Conservation (phyloP, 140 eudicot genomes). For the Erigeron philadelphicus region DNA sequence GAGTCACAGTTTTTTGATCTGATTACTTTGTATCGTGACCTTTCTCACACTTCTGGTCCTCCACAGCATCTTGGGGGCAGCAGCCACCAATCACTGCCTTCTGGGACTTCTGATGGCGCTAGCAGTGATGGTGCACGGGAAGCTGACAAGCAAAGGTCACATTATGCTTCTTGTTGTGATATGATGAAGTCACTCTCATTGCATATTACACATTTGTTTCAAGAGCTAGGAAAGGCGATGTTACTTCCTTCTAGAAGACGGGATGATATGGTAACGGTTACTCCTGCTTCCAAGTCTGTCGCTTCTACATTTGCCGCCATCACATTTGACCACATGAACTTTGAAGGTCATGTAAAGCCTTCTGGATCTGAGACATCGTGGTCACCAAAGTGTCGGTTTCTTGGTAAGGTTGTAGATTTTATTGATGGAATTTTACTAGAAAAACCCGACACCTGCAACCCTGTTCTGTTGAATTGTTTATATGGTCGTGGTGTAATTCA, state of each 20-base stretch:
- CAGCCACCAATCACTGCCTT: conserved; percentile 29
- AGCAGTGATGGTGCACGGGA: conserved; percentile 40
- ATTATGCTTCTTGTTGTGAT: conserved; percentile 71
- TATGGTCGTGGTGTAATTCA: conserved; percentile 85
- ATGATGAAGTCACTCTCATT: conserved; percentile 75
- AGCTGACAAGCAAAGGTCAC: conserved; percentile 60
- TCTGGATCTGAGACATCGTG: conserved; percentile 71
- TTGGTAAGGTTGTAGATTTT: conserved; percentile 81
- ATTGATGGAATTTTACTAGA: conserved; percentile 78
- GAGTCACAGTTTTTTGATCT: conserved; percentile 92
- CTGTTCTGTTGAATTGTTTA: conserved; percentile 69
- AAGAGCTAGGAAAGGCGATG: conserved; percentile 95
- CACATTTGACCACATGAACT: conserved; percentile 67
- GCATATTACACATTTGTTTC: conserved; percentile 85
- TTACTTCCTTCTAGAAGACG: conserved; percentile 84
- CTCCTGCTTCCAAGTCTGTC: conserved; percentile 77
- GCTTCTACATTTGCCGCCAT: conserved; percentile 80
- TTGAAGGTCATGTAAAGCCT: conserved; percentile 60
- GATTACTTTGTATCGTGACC: conserved; percentile 70
- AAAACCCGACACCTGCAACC: conserved; percentile 76
- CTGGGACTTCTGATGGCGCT: conserved; percentile 46
- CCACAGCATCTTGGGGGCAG: conserved; percentile 52
- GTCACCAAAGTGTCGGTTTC: conserved; percentile 83
- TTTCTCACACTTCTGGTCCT: conserved; percentile 66
- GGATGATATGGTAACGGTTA: conserved; percentile 65